Percentiles rank a stretch among this genome's conserved stretches.
These are phyloP conservation scores for Aspergillus sp. DNA, from an alignment of 2,329 filamentous ascomycete species.

Conservation along the genomic window DNA sequence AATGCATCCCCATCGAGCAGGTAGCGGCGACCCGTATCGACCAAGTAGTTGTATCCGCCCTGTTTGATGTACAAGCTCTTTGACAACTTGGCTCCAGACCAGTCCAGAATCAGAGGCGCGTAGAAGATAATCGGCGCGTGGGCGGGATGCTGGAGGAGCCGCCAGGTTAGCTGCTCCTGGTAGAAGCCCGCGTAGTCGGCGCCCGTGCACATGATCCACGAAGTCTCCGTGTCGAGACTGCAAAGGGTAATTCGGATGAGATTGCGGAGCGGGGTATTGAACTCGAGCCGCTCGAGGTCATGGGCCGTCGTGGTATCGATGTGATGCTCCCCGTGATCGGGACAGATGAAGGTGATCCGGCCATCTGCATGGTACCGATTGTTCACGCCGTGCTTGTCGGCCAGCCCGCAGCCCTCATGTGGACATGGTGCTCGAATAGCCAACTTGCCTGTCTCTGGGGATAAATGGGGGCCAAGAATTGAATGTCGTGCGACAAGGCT, in stretches of 20 bases:
- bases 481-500: constrained; percentile 2
- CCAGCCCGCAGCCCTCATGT: constrained; percentile 17
- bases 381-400: constrained; percentile 25
- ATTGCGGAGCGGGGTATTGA: constrained; percentile 23
- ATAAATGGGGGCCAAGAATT: constrained; percentile 7
- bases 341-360: constrained; percentile 7
- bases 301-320: not conserved
- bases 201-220: constrained; percentile 20
- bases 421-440: constrained; percentile 22
- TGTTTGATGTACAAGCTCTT: constrained; percentile 24
- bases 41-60: constrained; percentile 21
- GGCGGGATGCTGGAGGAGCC: constrained; percentile 3
- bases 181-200: constrained; percentile 24
- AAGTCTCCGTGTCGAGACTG: constrained; percentile 6
- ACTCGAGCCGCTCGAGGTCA: constrained; percentile 14
- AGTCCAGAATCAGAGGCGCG: constrained; percentile 19
- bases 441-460: constrained; percentile 19
- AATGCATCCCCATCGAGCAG: constrained; percentile 7
- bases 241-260: constrained; percentile 19
- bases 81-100: constrained; percentile 23
- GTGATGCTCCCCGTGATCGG: not conserved
- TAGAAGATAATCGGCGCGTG: constrained; percentile 19
- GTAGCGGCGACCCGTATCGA: constrained; percentile 7
- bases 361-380: constrained; percentile 21
- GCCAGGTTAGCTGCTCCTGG: constrained; percentile 16